Evolutionary conservation across 176 grass and related monocot genomes (phyloP).

Genomic region (bread wheat (Triticum aestivum)): DNA sequence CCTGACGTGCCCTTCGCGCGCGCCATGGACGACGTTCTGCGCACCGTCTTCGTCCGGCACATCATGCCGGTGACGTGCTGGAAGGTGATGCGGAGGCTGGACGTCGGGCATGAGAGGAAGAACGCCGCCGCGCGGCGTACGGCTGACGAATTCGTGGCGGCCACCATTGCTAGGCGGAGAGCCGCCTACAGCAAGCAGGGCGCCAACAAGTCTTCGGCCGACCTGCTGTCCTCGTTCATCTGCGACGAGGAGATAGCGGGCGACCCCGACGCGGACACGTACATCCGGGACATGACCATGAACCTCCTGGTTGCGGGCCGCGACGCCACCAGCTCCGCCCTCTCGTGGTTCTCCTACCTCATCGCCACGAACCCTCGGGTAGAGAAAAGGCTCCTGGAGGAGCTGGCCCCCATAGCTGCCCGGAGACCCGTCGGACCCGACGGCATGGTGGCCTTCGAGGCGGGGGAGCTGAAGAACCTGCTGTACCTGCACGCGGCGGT

Average conservation of each 20-base stretch:
- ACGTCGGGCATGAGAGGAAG: slow-evolving; percentile 40
- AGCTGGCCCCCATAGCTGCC: slow-evolving; percentile 31
- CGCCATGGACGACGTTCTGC: slow-evolving; percentile 51
- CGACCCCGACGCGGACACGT: slow-evolving; percentile 5
- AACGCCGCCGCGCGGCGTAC: slow-evolving; percentile 31
- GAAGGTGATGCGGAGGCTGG: slow-evolving; percentile 37
- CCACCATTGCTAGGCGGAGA: slow-evolving; percentile 29
- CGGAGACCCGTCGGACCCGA: not conserved
- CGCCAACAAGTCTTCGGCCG: slow-evolving; percentile 23
- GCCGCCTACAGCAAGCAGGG: not conserved
- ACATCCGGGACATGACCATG: slow-evolving; percentile 50
- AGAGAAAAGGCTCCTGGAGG: slow-evolving; percentile 46
- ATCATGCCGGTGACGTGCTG: slow-evolving; percentile 29
- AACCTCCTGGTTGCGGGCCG: slow-evolving; percentile 64
- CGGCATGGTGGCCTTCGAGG: slow-evolving; percentile 19
- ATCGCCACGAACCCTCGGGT: slow-evolving; percentile 41
- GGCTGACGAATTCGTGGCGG: slow-evolving; percentile 50
- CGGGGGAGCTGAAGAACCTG: slow-evolving; percentile 1
- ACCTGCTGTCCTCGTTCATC: slow-evolving; percentile 54
- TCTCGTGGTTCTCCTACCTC: slow-evolving; percentile 66
- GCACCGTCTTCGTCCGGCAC: slow-evolving; percentile 40
- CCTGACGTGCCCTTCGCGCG: slow-evolving; percentile 37
- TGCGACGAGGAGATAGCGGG: slow-evolving; percentile 18
- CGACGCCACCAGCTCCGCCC: slow-evolving; percentile 48
- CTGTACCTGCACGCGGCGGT: slow-evolving; percentile 51